phyloP scores from a whole-genome alignment of 1,284 basidiomycete genomes.

The Apiotrichum siamense region DNA sequence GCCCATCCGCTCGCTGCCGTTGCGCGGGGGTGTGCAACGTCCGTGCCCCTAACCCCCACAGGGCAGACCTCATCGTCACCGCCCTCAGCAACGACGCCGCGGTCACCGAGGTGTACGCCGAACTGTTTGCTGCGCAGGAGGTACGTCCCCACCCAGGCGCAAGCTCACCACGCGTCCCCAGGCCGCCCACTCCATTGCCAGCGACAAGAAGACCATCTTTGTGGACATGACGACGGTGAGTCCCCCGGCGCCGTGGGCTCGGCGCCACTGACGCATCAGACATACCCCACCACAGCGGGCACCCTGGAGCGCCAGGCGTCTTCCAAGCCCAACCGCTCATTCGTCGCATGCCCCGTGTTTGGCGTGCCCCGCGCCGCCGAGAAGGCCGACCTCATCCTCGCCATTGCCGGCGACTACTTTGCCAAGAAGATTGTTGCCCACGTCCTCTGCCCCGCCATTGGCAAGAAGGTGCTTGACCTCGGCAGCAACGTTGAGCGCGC shows the following conservation, averaged over 20 bases:
- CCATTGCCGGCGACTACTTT: conserved; percentile 75
- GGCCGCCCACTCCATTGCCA: neutral
- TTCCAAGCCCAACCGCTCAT: conserved; percentile 57
- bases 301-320: conserved; percentile 68
- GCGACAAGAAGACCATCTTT: conserved; percentile 56
- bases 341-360: conserved; percentile 75
- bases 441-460: conserved; percentile 65
- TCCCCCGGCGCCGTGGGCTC: conserved; percentile 8
- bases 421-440: conserved; percentile 75
- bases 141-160: conserved; percentile 26
- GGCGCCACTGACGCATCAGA: conserved; percentile 45
- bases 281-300: conserved; percentile 66
- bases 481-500: conserved; percentile 53
- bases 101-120: conserved; percentile 61
- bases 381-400: conserved; percentile 62
- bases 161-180: neutral
- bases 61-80: conserved; percentile 73
- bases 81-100: conserved; percentile 68
- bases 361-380: conserved; percentile 63
- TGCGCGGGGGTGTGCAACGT: no score
- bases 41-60: no score
- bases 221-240: conserved; percentile 73
- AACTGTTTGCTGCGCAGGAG: conserved; percentile 58
- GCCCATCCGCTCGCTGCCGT: no score
- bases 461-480: conserved; percentile 58